Evolutionary conservation across 441 rosid species (phyloP).

Genomic region (Kokia cookei): DNA sequence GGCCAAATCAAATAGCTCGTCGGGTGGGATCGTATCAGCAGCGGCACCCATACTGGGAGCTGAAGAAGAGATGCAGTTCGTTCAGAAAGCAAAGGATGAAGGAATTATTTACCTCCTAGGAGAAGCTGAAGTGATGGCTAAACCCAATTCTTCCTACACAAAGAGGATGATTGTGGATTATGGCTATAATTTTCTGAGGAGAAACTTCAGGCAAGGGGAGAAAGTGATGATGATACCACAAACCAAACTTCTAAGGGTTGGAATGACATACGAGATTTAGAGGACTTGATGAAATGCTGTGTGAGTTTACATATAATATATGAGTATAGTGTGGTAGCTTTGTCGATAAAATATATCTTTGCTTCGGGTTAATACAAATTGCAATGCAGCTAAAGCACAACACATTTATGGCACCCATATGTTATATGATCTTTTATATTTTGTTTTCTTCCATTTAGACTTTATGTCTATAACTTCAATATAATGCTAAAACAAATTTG

Average conservation of each 20-base stretch:
- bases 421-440: too few relatives aligned
- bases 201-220: slow-evolving; percentile 55
- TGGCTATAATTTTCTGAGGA: slow-evolving; percentile 51
- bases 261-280: slow-evolving; percentile 78
- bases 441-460: too few relatives aligned
- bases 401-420: too few relatives aligned
- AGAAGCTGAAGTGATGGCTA: slow-evolving; percentile 58
- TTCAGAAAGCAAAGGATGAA: slow-evolving; percentile 55
- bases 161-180: slow-evolving; percentile 64
- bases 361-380: background rate
- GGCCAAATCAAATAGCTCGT: slow-evolving; percentile 12
- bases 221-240: slow-evolving; percentile 50
- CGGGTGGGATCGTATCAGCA: slow-evolving; percentile 17
- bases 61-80: slow-evolving; percentile 51
- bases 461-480: too few relatives aligned
- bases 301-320: background rate
- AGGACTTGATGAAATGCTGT: background rate
- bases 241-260: slow-evolving; percentile 61
- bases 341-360: background rate
- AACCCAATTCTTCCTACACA: slow-evolving; percentile 42
- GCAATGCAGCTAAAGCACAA: too few relatives aligned
- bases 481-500: too few relatives aligned
- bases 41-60: slow-evolving; percentile 15
- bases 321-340: background rate
- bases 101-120: slow-evolving; percentile 66